A percentile compares a stretch with the other conserved stretches of the same genome.
Conservation (phyloP, 345 rosid genomes). For the Pelargonium nanum region DNA sequence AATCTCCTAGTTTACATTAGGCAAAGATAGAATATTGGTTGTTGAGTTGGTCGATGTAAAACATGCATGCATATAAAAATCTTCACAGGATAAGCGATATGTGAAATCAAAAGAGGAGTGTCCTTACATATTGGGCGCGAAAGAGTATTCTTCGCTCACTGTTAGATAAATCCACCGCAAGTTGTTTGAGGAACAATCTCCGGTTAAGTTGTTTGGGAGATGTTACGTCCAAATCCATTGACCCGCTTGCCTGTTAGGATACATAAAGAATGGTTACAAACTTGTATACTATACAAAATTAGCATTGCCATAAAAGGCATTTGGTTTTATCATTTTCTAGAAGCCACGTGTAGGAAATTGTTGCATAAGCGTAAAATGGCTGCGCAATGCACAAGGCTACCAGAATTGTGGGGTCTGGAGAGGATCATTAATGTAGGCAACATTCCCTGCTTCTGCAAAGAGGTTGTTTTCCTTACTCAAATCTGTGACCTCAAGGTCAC, state of each 20-base stretch:
- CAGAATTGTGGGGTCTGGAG: too few species aligned
- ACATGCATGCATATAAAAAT: neutral
- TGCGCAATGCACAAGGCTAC: too few species aligned
- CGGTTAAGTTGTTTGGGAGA: constrained; percentile 87
- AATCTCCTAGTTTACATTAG: neutral
- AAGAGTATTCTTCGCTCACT: constrained; percentile 83
- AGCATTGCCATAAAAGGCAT: neutral
- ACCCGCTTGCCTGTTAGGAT: constrained; percentile 61
- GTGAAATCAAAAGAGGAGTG: neutral
- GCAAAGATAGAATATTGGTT: neutral
- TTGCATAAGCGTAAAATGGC: too few species aligned
- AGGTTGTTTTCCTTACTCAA: too few species aligned
- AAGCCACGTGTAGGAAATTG: neutral
- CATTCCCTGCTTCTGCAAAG: too few species aligned
- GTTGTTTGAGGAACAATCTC: constrained; percentile 76
- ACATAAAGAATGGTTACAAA: neutral
- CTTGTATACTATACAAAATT: neutral
- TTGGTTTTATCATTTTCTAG: neutral
- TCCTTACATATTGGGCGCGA: constrained; percentile 81
- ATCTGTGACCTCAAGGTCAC: too few species aligned
- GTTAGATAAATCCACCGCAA: constrained; percentile 81
- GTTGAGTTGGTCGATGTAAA: neutral
- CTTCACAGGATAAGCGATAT: neutral
- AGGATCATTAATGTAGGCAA: too few species aligned
- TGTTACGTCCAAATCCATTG: constrained; percentile 90